Evolutionary conservation across 257 asterid genomes (phyloP).

Genomic region (Petrea volubilis): DNA sequence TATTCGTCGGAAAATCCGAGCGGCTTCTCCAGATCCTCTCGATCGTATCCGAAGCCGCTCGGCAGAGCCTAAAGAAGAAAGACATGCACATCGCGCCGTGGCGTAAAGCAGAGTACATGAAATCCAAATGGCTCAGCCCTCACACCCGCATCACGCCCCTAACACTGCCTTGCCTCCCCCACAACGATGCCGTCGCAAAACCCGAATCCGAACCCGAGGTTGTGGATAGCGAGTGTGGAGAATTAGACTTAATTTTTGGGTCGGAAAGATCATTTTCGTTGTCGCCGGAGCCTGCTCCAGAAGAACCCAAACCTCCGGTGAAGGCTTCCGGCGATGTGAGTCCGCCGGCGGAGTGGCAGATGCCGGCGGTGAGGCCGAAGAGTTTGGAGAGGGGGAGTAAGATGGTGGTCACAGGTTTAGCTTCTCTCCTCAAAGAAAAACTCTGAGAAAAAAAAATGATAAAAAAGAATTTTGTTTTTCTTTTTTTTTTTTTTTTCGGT

Average conservation of each 20-base stretch:
- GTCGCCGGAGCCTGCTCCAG: constrained; percentile 21
- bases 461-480: constrained; percentile 27
- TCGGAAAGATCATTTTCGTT: constrained; percentile 26
- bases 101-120: constrained; percentile 83
- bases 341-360: constrained; percentile 50
- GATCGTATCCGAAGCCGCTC: constrained; percentile 75
- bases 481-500: constrained; percentile 17
- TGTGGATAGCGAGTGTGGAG: constrained; percentile 51
- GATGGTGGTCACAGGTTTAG: constrained; percentile 71
- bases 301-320: constrained; percentile 33
- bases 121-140: constrained; percentile 81
- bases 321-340: constrained; percentile 10
- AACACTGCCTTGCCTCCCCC: neutral
- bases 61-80: constrained; percentile 80
- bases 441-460: constrained; percentile 25
- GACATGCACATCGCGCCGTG: constrained; percentile 97
- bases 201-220: constrained; percentile 12
- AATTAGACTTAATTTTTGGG: constrained; percentile 57
- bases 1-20: constrained; percentile 83
- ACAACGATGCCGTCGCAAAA: constrained; percentile 12
- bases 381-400: constrained; percentile 67
- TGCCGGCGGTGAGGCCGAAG: constrained; percentile 62
- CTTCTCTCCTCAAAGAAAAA: constrained; percentile 73
- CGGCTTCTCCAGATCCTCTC: constrained; percentile 72
- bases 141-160: constrained; percentile 41